Conservation (phyloP, 2,329 filamentous ascomycete genomes). For the Fonsecaea erecta region DNA sequence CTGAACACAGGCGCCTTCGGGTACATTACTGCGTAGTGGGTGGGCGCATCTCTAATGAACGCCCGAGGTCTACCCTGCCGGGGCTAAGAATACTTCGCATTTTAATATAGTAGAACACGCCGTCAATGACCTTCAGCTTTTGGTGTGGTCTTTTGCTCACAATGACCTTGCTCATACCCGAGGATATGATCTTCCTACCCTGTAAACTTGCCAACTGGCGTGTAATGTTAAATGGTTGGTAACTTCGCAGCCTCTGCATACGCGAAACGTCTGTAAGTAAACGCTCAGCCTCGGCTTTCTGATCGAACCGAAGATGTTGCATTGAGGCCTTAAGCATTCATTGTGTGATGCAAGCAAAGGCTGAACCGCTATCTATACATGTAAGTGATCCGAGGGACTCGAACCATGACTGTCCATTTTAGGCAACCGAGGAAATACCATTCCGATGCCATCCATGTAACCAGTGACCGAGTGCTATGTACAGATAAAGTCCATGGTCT, state of each 20-base stretch:
- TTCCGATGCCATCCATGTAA: not conserved
- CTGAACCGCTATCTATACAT: not conserved
- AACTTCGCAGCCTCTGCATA: not conserved
- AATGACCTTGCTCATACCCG: not conserved
- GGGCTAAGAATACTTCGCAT: too few species aligned
- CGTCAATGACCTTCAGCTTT: too few species aligned
- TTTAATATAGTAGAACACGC: too few species aligned
- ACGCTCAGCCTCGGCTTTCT: not conserved
- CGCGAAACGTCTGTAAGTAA: not conserved
- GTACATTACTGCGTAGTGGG: too few species aligned
- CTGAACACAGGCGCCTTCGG: too few species aligned
- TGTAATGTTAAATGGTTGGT: not conserved
- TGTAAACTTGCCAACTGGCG: not conserved
- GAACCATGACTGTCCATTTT: not conserved
- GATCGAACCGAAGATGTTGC: not conserved
- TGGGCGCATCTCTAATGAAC: too few species aligned
- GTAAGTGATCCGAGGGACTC: not conserved
- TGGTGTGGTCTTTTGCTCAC: too few species aligned
- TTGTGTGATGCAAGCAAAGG: not conserved
- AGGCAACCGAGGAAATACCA: slow-evolving; percentile 1
- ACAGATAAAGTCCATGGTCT: not conserved
- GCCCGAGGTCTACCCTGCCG: too few species aligned
- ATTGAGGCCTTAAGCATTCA: not conserved
- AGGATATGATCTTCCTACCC: not conserved
- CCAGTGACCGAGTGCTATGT: not conserved